Conservation (phyloP, 176 grass and related monocot genomes). For the Aegilops umbellulata region DNA sequence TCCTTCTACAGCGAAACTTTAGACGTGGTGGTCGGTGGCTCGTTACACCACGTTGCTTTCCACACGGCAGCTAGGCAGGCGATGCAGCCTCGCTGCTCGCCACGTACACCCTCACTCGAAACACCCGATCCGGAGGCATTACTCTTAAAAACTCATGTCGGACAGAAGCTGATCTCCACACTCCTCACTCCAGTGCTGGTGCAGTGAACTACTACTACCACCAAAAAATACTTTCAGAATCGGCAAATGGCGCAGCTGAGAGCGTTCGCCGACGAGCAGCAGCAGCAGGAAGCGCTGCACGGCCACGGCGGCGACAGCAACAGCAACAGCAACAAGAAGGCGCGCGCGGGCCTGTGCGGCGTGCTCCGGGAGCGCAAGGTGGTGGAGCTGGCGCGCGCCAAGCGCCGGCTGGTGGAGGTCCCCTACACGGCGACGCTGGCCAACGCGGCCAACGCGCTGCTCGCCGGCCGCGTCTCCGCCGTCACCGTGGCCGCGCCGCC, state of each 20-base stretch:
- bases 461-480: constrained; percentile 52
- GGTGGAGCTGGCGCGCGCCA: constrained; percentile 48
- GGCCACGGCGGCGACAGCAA: not conserved
- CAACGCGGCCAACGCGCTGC: constrained; percentile 67
- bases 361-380: constrained; percentile 65
- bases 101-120: constrained; percentile 22
- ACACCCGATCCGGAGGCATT: not conserved
- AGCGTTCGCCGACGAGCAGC: not conserved
- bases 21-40: constrained; percentile 11
- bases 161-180: not conserved
- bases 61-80: constrained; percentile 12
- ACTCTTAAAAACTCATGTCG: not conserved
- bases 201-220: not conserved
- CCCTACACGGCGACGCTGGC: constrained; percentile 78
- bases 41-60: constrained; percentile 6
- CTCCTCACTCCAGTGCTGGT: not conserved
- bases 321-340: constrained; percentile 52
- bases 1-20: not conserved
- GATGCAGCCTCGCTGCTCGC: not conserved
- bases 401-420: constrained; percentile 82
- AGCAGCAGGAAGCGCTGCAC: not conserved
- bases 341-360: constrained; percentile 43
- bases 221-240: not conserved
- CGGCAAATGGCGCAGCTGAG: constrained; percentile 35
- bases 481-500: constrained; percentile 73